Evolutionary conservation across 257 asterid genomes (phyloP).

Genomic region (Paulownia fortunei): DNA sequence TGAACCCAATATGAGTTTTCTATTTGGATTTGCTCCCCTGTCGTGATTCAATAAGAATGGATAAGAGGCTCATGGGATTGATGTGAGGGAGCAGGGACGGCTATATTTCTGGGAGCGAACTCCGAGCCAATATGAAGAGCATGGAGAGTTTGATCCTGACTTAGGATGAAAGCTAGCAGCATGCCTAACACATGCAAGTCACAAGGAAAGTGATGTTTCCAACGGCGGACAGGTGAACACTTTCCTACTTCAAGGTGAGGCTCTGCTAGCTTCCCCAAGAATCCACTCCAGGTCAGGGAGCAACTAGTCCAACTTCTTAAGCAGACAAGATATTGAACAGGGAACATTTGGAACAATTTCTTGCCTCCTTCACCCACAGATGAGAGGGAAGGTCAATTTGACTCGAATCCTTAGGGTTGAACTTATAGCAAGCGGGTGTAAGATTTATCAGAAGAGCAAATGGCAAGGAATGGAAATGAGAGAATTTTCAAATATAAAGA

Average conservation of each 20-base stretch:
- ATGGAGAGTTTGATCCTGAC: neutral
- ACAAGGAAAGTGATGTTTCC: neutral
- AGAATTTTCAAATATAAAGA: neutral
- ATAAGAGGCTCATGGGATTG: neutral
- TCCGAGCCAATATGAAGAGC: neutral
- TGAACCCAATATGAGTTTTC: neutral
- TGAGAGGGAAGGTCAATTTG: conserved; percentile 17
- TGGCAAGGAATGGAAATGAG: neutral
- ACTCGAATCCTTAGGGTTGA: neutral
- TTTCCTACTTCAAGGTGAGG: neutral
- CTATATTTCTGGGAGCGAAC: neutral
- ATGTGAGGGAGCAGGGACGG: neutral
- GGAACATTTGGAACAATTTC: conserved; percentile 5
- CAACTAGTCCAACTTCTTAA: conserved; percentile 6
- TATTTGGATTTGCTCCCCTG: neutral
- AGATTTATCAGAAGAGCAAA: neutral
- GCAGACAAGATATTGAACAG: neutral
- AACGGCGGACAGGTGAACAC: neutral
- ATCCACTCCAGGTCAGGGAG: neutral
- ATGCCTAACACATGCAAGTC: neutral
- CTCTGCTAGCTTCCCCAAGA: neutral
- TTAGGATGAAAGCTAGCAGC: neutral
- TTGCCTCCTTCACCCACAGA: neutral
- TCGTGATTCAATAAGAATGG: neutral
- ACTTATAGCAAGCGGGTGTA: neutral